Evolutionary conservation across 345 rosid genomes (phyloP).

Genomic region (Geranium brycei): DNA sequence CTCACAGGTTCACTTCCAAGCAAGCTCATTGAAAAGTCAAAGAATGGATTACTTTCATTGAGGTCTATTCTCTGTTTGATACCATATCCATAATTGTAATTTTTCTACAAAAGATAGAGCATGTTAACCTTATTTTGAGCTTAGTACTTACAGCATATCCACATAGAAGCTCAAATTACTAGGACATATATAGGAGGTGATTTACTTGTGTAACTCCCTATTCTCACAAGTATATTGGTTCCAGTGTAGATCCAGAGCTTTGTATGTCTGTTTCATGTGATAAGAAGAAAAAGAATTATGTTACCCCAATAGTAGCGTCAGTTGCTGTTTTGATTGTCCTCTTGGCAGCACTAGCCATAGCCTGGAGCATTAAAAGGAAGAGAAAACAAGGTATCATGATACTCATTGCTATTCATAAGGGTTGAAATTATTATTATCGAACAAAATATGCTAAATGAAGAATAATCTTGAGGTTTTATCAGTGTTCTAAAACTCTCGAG

Average conservation of each 20-base stretch:
- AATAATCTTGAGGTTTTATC: background rate
- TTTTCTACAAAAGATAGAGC: background rate
- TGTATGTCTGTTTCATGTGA: background rate
- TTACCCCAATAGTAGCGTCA: background rate
- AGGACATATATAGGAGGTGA: no score
- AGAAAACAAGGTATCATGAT: background rate
- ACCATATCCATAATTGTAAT: background rate
- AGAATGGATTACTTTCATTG: slow-evolving; percentile 19
- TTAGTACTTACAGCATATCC: background rate
- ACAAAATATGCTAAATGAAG: no score
- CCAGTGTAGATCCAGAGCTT: background rate
- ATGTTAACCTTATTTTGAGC: background rate
- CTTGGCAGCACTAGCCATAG: background rate
- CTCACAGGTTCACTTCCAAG: slow-evolving; percentile 38
- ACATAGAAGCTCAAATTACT: no score
- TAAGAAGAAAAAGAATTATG: background rate
- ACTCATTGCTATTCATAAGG: no score
- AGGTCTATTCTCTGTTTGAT: slow-evolving; percentile 17
- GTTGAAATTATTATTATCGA: background rate
- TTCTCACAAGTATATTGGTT: background rate
- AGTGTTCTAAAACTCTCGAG: background rate
- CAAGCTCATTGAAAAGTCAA: slow-evolving; percentile 28
- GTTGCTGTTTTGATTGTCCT: background rate
- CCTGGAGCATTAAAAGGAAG: background rate
- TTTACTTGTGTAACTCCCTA: no score